phyloP scores from a whole-genome alignment of 192 early-diverging fungal genomes.

The Rhizophlyctis rosea region DNA sequence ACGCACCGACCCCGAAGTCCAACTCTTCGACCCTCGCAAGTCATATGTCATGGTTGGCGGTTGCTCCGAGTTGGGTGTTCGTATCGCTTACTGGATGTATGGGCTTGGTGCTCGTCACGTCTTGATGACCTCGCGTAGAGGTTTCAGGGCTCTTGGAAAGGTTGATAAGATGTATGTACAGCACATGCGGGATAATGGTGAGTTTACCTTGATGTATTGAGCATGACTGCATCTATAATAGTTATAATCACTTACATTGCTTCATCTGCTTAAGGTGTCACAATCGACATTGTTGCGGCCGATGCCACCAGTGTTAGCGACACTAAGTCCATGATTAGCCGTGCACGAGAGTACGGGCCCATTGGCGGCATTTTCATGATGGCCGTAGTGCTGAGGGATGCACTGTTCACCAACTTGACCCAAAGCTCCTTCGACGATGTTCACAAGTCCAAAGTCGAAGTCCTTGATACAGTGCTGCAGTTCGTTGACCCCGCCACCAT shows the following conservation, averaged over 20 bases:
- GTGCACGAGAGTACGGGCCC: conserved; percentile 1
- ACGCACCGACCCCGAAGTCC: neutral
- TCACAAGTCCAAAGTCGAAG: conserved; percentile 17
- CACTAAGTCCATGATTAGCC: conserved; percentile 8
- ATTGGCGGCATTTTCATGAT: conserved; percentile 29
- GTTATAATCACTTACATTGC: too few species aligned
- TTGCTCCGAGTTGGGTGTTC: conserved; percentile 19
- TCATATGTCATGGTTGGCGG: conserved; percentile 26
- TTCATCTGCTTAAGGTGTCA: too few species aligned
- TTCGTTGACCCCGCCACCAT: neutral
- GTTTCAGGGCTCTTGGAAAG: conserved; percentile 7
- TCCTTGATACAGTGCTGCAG: conserved; percentile 6
- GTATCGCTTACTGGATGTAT: conserved; percentile 16
- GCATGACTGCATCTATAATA: too few species aligned
- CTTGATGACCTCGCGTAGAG: conserved; percentile 19
- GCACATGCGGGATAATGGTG: conserved; percentile 1
- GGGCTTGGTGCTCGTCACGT: conserved; percentile 17
- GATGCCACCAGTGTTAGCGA: conserved; percentile 10
- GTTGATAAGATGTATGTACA: conserved; percentile 2
- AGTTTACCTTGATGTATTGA: too few species aligned
- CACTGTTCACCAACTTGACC: conserved; percentile 17
- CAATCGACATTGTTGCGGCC: conserved; percentile 12
- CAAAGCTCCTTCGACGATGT: conserved; percentile 5
- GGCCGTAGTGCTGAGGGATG: conserved; percentile 21
- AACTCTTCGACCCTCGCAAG: conserved; percentile 21